phyloP scores from a whole-genome alignment of 192 early-diverging fungal genomes.

The Phycomyces blakesleeanus region DNA sequence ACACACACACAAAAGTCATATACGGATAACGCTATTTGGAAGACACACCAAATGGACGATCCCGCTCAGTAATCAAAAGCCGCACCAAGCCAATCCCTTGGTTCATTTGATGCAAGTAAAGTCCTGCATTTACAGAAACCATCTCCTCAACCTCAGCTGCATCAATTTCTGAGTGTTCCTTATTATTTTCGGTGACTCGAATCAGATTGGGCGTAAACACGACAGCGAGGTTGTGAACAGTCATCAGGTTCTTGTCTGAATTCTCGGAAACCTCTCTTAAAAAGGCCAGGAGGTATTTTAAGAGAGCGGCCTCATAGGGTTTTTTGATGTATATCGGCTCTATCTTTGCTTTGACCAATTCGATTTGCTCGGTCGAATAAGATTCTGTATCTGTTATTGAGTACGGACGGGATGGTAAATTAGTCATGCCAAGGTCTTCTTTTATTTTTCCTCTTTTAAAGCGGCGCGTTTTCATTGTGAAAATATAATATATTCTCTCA shows the following conservation, averaged over 20 bases:
- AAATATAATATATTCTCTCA: too few species aligned
- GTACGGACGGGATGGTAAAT: slow-evolving; percentile 33
- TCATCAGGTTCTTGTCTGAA: slow-evolving; percentile 78
- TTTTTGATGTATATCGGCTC: slow-evolving; percentile 37
- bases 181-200: slow-evolving; percentile 6
- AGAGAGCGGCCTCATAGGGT: slow-evolving; percentile 50
- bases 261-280: slow-evolving; percentile 67
- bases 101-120: slow-evolving; percentile 28
- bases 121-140: slow-evolving; percentile 15
- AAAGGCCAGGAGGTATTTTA: slow-evolving; percentile 67
- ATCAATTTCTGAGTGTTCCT: background rate
- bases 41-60: background rate
- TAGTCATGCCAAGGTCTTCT: slow-evolving; percentile 40
- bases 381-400: slow-evolving; percentile 13
- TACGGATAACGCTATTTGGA: background rate
- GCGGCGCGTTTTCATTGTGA: background rate
- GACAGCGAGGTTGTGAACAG: slow-evolving; percentile 71
- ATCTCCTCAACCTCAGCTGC: slow-evolving; percentile 5
- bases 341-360: slow-evolving; percentile 34
- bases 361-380: slow-evolving; percentile 16
- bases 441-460: background rate
- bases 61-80: slow-evolving; percentile 7
- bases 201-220: slow-evolving; percentile 89
- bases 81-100: slow-evolving; percentile 27
- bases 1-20: too few species aligned